A percentile compares a stretch with the other conserved stretches of the same genome.
phyloP scores from a whole-genome alignment of 495 filamentous ascomycete genomes.

The Tricharina praecox region DNA sequence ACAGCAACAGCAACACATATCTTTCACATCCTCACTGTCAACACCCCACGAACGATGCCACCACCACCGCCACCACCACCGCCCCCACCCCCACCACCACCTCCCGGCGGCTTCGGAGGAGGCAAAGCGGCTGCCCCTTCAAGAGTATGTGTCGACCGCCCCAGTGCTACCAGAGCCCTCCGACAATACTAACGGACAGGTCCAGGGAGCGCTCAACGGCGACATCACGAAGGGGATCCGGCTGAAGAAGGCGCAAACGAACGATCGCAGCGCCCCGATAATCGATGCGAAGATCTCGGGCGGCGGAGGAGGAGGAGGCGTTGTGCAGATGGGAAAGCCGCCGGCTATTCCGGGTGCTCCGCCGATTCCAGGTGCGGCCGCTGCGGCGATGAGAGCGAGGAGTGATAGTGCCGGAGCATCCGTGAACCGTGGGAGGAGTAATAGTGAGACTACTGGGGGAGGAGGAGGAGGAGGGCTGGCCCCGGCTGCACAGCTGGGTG shows the following conservation, averaged over 20 bases:
- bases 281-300: constrained; percentile 27
- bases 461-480: constrained; percentile 30
- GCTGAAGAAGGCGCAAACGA: constrained; percentile 79
- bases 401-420: constrained; percentile 17
- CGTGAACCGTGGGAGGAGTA: constrained; percentile 20
- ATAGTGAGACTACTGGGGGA: constrained; percentile 34
- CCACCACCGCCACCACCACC: constrained; percentile 22
- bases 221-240: constrained; percentile 72
- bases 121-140: too few relatives aligned
- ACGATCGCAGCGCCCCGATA: constrained; percentile 78
- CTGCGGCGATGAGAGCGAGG: constrained; percentile 14
- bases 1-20: too few relatives aligned
- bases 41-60: not conserved
- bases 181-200: constrained; percentile 27
- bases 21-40: too few relatives aligned
- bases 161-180: too few relatives aligned
- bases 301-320: constrained; percentile 37
- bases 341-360: constrained; percentile 38
- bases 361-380: constrained; percentile 33
- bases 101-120: constrained; percentile 12
- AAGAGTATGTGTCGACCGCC: constrained; percentile 4
- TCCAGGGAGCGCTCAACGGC: constrained; percentile 66
- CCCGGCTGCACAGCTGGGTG: constrained; percentile 64
- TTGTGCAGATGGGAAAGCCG: constrained; percentile 32
- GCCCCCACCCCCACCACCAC: constrained; percentile 23